Base-by-base conservation (phyloP, 371 early-diverging fungal genomes). In the Syncephalastrum sp. region DNA sequence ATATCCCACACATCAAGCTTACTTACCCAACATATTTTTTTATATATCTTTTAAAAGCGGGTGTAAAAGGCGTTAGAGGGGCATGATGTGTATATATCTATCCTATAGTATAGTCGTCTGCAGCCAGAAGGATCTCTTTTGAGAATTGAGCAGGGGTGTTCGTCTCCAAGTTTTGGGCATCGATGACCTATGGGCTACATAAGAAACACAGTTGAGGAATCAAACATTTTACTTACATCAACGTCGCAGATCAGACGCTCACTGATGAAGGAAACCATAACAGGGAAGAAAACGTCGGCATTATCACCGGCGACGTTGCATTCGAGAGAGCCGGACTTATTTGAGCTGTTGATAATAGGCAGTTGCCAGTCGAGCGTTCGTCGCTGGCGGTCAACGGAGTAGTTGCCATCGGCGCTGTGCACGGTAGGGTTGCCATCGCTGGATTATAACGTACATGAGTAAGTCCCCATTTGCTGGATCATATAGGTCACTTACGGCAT, bases 231-330 rank as follows among this genome's bases (percentile, higher is more conserved):
- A 55, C 83, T 61, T 65, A 94, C 91, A 53, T 90, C 86, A 49
- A 96, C 82, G 55, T 82, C 89, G 58, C 87, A 91, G 60, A 89
- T 81, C 13, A 90, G 72, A 62, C 80, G 81, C 21, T 77, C 77
- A 65, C 86, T 85, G 6, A 77, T 72, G 70, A 96, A 97, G 41
- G 86, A 77, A 6, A 92, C 91, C 21, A 71, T 57, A 25, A 96
- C 94, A 3, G 98, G 98, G 92, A 93, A 97, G 78, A 93, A 93
- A 2, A 71, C 84, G 44, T 84, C 85, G 13, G 86, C 84, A 60
- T 96, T 90, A 52, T 91, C 90, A 23, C 89, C 88, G 17, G 82
- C 74, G 16, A 93, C 86, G 51, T 74, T 86, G 74, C 96, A 98
- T 61, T 96, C 96, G 48, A 98, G 72, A 14, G 84, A 81, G 25